These are phyloP conservation scores for Giardia duodenalis DNA, from an alignment of 208 protist genomes.

Conservation along the genomic window DNA sequence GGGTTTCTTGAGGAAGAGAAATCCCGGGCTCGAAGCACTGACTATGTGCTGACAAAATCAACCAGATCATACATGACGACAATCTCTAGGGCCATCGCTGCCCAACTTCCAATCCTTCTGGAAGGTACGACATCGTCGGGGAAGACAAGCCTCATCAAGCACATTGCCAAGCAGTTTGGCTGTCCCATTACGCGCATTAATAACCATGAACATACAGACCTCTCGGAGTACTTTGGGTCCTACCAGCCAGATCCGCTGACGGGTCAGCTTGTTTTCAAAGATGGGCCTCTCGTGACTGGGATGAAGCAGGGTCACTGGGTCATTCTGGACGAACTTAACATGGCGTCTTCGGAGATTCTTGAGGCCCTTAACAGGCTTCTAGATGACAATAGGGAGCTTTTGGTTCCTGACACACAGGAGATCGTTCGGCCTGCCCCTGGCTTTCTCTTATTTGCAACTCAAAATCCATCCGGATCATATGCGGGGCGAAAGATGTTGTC, in stretches of 20 bases:
- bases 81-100: neutral
- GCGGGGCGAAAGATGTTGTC: slow-evolving; percentile 95
- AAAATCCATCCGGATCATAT: slow-evolving; percentile 91
- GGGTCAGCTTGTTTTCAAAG: slow-evolving; percentile 72
- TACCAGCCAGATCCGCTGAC: slow-evolving; percentile 78
- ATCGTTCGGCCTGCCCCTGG: slow-evolving; percentile 80
- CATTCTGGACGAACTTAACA: slow-evolving; percentile 98
- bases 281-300: slow-evolving; percentile 53
- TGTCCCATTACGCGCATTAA: slow-evolving; percentile 98
- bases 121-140: slow-evolving; percentile 50
- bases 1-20: neutral
- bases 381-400: slow-evolving; percentile 98
- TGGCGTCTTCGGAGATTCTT: slow-evolving; percentile 95
- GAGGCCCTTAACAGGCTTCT: slow-evolving; percentile 98
- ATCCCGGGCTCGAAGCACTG: too few relatives aligned
- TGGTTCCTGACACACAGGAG: slow-evolving; percentile 93
- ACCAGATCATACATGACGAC: neutral
- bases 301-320: slow-evolving; percentile 86
- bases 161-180: slow-evolving; percentile 83
- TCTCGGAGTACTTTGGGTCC: slow-evolving; percentile 95
- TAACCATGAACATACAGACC: slow-evolving; percentile 99
- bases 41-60: slow-evolving; percentile 7
- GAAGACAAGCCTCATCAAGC: slow-evolving; percentile 97
- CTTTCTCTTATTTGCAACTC: slow-evolving; percentile 98
- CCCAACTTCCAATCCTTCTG: neutral